Evolutionary conservation across 129 eudicot genomes (phyloP).

Genomic region (Artemisia tridentata): DNA sequence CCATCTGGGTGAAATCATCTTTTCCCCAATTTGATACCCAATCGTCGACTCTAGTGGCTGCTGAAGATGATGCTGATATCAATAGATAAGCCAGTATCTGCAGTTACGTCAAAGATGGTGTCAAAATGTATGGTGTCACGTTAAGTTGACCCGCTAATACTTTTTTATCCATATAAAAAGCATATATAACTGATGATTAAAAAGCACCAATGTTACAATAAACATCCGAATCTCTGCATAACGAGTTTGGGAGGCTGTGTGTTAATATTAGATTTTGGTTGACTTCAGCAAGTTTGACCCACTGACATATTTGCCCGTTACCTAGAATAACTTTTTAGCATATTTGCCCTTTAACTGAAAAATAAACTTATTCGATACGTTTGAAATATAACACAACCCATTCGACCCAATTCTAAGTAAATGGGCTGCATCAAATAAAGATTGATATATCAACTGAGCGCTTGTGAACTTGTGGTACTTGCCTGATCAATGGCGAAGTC

Average conservation of each 20-base stretch:
- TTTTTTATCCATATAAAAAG: background rate
- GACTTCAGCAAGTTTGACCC: background rate
- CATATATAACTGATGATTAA: background rate
- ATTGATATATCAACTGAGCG: background rate
- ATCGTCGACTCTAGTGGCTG: slow-evolving; percentile 83
- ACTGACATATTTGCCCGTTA: background rate
- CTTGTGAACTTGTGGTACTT: slow-evolving; percentile 30
- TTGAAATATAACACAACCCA: background rate
- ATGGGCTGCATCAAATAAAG: background rate
- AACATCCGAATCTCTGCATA: background rate
- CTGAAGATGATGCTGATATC: slow-evolving; percentile 90
- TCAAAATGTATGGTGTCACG: background rate
- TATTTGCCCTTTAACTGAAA: background rate
- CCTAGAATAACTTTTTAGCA: background rate
- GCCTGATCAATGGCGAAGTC: slow-evolving; percentile 90
- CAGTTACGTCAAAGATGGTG: background rate
- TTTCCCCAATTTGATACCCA: slow-evolving; percentile 97
- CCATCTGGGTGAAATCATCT: slow-evolving; percentile 82
- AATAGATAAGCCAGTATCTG: slow-evolving; percentile 91
- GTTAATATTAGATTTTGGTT: background rate
- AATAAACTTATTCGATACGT: background rate
- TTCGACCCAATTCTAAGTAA: background rate
- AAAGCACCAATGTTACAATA: background rate
- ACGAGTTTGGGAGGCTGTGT: background rate
- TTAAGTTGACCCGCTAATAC: background rate